Evolutionary conservation across 2,329 filamentous ascomycete species (phyloP), one percentile per base, ranked within the genome.

Genomic region (Calonectria crousiana): DNA sequence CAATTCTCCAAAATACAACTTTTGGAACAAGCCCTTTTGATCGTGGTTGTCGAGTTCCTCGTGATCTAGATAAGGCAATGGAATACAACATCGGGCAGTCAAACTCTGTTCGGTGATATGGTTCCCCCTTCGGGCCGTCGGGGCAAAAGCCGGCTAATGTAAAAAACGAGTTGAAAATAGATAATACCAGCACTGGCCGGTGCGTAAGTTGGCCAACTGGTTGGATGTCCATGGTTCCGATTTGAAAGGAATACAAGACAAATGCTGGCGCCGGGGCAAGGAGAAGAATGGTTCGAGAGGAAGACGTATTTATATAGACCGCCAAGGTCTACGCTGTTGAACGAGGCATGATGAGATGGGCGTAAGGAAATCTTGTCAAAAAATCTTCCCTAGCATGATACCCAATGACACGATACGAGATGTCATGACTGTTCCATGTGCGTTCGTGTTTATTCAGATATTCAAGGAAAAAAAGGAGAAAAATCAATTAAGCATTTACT

Each of bases 341-440:
- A 41, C 16, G 38, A 20, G 44, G 56, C 34, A 71, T 66, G 66
- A 66, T 49, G 51, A 41, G 41, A 36, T 51, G 51, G 23, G 34
- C 34, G 47, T 30, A 60, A 53, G 32, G 32, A 62, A 64, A 49
- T 44, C n/a, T 56, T n/a, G 67, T 16, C 67, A 32, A 32, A 32
- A 47, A 20, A 32, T 44, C 60, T 62, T 44, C 51, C 62, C 44
- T 32, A 20, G 47, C 53, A 72, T 53, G 72, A 74, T 72, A 74
- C 72, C 72, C 64, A 71, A 64, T 68, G 53, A 69, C 53, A 51
- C 53, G 64, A 71, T 58, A 71, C 64, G 64, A 74, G 47, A 64
- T 53, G 64, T 51, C 52, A 68, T 44, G 60, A 70, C 58, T 41
- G 58, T 67, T 52, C 56, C 38, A 51, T 49, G 51, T 66, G 67